Conservation (phyloP, 805 yeast genomes). For the Saccharomycopsis olivae region DNA sequence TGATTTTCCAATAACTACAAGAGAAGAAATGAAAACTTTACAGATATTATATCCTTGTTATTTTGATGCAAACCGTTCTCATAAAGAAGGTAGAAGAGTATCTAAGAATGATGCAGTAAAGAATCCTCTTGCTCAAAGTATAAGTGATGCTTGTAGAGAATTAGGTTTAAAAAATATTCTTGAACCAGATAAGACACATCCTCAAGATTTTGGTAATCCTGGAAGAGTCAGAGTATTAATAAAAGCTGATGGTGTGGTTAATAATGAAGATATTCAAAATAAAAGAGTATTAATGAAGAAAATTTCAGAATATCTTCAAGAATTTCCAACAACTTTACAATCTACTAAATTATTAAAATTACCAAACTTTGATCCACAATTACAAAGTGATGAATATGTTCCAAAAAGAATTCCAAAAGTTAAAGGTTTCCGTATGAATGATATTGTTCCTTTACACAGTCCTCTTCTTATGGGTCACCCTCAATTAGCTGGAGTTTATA, state of each 20-base stretch:
- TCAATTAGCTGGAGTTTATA: constrained; percentile 60
- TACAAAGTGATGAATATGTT: constrained; percentile 32
- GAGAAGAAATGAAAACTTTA: constrained; percentile 54
- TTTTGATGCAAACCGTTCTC: constrained; percentile 70
- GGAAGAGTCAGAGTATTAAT: constrained; percentile 83
- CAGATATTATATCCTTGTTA: constrained; percentile 85
- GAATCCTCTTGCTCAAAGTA: constrained; percentile 78
- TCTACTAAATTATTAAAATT: constrained; percentile 55
- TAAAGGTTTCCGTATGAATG: constrained; percentile 78
- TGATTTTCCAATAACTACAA: constrained; percentile 40
- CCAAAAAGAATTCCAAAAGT: constrained; percentile 63
- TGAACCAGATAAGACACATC: constrained; percentile 82
- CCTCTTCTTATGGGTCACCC: constrained; percentile 77
- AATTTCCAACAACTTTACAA: constrained; percentile 58
- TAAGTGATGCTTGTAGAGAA: constrained; percentile 56
- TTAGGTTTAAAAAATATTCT: constrained; percentile 32
- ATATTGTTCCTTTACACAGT: constrained; percentile 81
- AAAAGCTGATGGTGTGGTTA: constrained; percentile 39
- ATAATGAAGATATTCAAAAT: constrained; percentile 28
- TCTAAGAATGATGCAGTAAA: constrained; percentile 56
- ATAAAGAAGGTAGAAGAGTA: constrained; percentile 78
- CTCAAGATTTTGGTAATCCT: constrained; percentile 95
- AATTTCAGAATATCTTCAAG: constrained; percentile 49
- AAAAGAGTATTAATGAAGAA: constrained; percentile 58
- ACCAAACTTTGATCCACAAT: constrained; percentile 32